Conservation (phyloP, 2,329 filamentous ascomycete species). For the Magnaporthales sp. region DNA sequence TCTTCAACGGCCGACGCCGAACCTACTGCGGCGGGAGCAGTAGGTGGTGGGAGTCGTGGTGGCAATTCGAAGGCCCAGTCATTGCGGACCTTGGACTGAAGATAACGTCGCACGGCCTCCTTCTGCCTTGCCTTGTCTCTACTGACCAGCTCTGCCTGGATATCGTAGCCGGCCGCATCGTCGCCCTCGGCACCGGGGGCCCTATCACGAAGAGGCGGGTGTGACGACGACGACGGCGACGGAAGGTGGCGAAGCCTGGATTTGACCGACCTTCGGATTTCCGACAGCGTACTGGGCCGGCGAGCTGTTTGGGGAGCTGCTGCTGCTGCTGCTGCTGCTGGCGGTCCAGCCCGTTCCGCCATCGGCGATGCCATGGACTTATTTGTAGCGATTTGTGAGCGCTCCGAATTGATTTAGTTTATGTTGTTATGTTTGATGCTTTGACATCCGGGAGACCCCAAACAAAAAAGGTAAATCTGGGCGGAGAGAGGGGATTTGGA, state of each 20-base stretch:
- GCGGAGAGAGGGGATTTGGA: neutral
- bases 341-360: neutral
- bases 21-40: neutral
- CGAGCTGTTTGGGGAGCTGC: neutral
- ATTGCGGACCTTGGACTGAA: conserved; percentile 43
- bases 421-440: neutral
- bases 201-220: conserved; percentile 25
- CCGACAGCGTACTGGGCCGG: conserved; percentile 28
- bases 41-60: conserved; percentile 13
- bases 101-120: conserved; percentile 48
- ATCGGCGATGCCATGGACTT: neutral
- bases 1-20: conserved; percentile 2
- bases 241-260: conserved; percentile 39
- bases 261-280: conserved; percentile 48
- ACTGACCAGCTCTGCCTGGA: conserved; percentile 50
- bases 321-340: neutral
- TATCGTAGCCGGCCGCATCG: neutral
- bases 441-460: neutral
- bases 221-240: conserved; percentile 19
- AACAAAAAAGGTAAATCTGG: neutral
- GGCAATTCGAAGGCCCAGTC: conserved; percentile 57
- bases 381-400: neutral
- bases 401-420: too few species aligned
- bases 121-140: conserved; percentile 55
- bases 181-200: neutral